Evolutionary conservation across 2,329 filamentous ascomycete genomes (phyloP).

Genomic region (Hypoxylon sp.): DNA sequence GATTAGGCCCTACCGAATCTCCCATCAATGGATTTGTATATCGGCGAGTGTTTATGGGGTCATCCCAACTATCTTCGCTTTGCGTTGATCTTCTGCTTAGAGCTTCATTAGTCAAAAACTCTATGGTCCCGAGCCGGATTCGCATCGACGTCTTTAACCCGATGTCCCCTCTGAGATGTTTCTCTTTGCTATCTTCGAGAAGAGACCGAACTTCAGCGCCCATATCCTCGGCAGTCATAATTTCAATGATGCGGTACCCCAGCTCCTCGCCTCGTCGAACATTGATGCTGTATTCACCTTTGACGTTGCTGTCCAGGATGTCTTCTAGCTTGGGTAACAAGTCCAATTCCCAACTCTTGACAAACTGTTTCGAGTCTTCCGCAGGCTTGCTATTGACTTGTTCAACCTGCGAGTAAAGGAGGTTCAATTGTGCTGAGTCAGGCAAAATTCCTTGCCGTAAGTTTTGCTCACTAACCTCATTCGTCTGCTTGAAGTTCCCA

Average conservation of each 20-base stretch:
- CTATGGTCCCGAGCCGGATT: conserved; percentile 12
- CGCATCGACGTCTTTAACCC: conserved; percentile 22
- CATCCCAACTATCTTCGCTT: conserved; percentile 23
- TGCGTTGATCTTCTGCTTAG: conserved; percentile 6
- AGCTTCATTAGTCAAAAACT: conserved; percentile 6
- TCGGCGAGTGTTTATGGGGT: conserved; percentile 24
- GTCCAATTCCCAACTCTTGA: conserved; percentile 35
- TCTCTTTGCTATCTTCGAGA: conserved; percentile 24
- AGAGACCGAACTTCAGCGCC: background rate
- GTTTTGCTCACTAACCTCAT: background rate
- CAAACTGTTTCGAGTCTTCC: conserved; percentile 32
- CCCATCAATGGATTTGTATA: conserved; percentile 32
- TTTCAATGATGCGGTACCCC: conserved; percentile 34
- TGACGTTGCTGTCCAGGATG: conserved; percentile 30
- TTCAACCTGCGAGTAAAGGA: background rate
- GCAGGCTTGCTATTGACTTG: background rate
- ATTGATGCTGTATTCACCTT: conserved; percentile 37
- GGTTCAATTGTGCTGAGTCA: background rate
- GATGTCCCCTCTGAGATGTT: conserved; percentile 24
- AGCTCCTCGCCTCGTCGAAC: conserved; percentile 20
- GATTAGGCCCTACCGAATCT: conserved; percentile 32
- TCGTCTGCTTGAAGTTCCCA: background rate
- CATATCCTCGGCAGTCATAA: conserved; percentile 27
- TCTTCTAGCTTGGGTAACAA: conserved; percentile 31
- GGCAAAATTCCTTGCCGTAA: background rate